Percentiles rank a stretch among this genome's conserved stretches.
phyloP scores from a whole-genome alignment of 352 stramenopile genomes.

The Phytophthora brassicae region DNA sequence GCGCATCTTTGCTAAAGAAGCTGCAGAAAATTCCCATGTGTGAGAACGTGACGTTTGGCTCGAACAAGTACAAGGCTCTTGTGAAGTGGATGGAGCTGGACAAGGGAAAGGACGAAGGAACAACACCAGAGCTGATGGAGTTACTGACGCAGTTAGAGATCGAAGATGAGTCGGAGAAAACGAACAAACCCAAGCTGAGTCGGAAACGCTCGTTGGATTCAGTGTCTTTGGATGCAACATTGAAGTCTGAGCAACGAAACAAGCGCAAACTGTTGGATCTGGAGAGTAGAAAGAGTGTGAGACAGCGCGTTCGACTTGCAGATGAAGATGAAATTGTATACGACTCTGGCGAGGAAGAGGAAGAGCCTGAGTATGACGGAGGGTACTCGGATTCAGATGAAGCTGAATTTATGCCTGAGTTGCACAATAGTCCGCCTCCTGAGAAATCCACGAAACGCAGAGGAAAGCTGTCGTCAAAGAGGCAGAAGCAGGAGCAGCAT shows the following conservation, averaged over 20 bases:
- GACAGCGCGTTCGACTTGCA: conserved; percentile 7
- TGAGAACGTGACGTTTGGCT: conserved; percentile 32
- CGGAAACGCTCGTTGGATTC: conserved; percentile 31
- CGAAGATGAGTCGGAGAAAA: conserved; percentile 3
- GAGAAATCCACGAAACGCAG: conserved; percentile 21
- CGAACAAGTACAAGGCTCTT: conserved; percentile 50
- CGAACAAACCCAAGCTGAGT: conserved; percentile 22
- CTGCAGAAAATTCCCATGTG: conserved; percentile 43
- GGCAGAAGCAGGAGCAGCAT: conserved; percentile 20
- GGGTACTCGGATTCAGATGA: conserved; percentile 45
- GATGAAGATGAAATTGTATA: conserved; percentile 38
- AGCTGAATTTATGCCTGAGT: conserved; percentile 34
- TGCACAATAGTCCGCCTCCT: conserved; percentile 15
- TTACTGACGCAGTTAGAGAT: conserved; percentile 33
- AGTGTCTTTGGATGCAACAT: conserved; percentile 40
- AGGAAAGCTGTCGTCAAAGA: conserved; percentile 4
- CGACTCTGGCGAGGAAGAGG: conserved; percentile 40
- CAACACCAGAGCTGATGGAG: conserved; percentile 31
- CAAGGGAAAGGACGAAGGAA: conserved; percentile 40
- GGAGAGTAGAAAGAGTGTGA: conserved; percentile 24
- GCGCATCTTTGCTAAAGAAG: conserved; percentile 34
- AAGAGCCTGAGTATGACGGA: conserved; percentile 36
- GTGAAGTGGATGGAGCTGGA: conserved; percentile 61
- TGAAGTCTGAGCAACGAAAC: conserved; percentile 30
- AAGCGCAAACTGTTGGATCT: conserved; percentile 11